Conservation (phyloP, 2,329 filamentous ascomycete species). For the Ophiostoma sp. region DNA sequence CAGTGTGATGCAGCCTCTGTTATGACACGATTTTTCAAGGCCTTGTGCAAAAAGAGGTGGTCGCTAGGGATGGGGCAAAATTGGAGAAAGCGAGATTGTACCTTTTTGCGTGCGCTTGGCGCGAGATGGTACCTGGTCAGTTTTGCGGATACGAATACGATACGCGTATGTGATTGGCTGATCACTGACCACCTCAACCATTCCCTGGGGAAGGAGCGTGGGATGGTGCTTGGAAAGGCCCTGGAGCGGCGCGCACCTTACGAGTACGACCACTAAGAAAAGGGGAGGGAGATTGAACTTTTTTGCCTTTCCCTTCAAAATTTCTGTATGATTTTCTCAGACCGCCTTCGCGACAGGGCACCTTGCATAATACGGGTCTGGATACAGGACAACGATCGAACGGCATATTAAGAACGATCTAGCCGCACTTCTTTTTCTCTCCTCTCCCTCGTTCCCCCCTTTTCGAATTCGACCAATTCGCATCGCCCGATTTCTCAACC, state of each 20-base stretch:
- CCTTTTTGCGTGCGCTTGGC: neutral
- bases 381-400: neutral
- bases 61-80: neutral
- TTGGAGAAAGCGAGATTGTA: slow-evolving; percentile 17
- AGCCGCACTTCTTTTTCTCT: neutral
- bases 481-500: slow-evolving; percentile 21
- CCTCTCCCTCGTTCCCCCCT: slow-evolving; percentile 10
- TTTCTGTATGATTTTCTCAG: neutral
- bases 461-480: slow-evolving; percentile 22
- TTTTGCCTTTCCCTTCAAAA: neutral
- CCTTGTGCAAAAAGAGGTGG: neutral
- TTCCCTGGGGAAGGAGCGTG: neutral
- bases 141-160: slow-evolving; percentile 31
- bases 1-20: slow-evolving; percentile 8
- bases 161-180: slow-evolving; percentile 19
- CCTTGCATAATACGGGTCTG: neutral
- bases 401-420: neutral
- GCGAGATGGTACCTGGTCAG: neutral
- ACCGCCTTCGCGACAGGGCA: slow-evolving; percentile 11
- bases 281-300: slow-evolving; percentile 4
- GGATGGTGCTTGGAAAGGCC: neutral
- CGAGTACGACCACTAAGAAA: slow-evolving; percentile 6
- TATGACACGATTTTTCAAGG: slow-evolving; percentile 20
- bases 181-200: neutral
- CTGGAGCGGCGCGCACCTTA: neutral